Base-by-base conservation (phyloP, 2,329 filamentous ascomycete genomes). In the Arthroderma sp. region DNA sequence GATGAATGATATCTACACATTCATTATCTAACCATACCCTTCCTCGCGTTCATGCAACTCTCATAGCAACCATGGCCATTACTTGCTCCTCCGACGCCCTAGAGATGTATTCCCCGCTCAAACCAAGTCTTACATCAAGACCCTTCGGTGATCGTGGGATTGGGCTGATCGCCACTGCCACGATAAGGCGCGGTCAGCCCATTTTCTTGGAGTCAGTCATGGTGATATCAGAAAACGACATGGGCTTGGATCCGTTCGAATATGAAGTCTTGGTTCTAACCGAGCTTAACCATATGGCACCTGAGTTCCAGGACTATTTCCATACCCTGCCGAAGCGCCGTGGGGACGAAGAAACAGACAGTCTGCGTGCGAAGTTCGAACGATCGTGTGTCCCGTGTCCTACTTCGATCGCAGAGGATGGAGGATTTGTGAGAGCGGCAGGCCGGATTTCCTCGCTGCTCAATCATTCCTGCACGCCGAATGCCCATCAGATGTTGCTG, bases 381-480 rank as follows among this genome's bases (percentile, higher is more conserved):
- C 23, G 28, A 33, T 47, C 43, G 3, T 53, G 54, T 28, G 56
- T 62, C 25, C 56, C 57, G 5, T 52, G 9, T 11, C 35, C 31
- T 17, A 15, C 2, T 15, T 13, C 15, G 8, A 15, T 9, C 33
- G 17, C 7, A 13, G 35, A 2, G 3, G 35, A 13, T 8, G 35
- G 35, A 37, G 13, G 13, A 9, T 9, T 37, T 3, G 9, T 38
- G 15, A 21, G 57, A 31, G 54, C 41, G 0, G 31, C 55, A 38
- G 37, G 44, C 7, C 23, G 35, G 13, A 37, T n/a, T 6, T 19
- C 41, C 21, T 6, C 23, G 13, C 33, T 62, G 2, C 58, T 65
- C 17, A 67, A 68, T 23, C 66, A 68, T 59, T 58, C 62, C 1
- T 68, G 66, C 39, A 43, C 61, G 2, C 64, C 66, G 0, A 68